Conservation (phyloP, 768 basidiomycete genomes). For the Trametes coccinea region DNA sequence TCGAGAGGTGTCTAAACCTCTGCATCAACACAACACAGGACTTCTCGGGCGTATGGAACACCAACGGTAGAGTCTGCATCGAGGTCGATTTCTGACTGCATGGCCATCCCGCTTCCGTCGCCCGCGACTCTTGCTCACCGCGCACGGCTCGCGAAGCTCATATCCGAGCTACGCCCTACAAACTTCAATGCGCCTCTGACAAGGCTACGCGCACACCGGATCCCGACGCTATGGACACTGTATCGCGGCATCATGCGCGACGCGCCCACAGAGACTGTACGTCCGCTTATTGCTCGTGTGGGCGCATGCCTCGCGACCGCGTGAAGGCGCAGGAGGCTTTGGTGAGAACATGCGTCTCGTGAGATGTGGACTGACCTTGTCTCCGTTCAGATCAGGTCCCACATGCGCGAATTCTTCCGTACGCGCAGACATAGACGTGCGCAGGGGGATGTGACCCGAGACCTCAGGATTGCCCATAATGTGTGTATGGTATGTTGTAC, state of each 20-base stretch:
- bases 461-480: slow-evolving; percentile 56
- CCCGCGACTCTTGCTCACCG: slow-evolving; percentile 45
- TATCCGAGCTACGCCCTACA: slow-evolving; percentile 59
- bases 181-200: slow-evolving; percentile 68
- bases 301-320: too few species aligned
- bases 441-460: slow-evolving; percentile 45
- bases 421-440: slow-evolving; percentile 54
- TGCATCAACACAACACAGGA: too few species aligned
- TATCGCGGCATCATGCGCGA: slow-evolving; percentile 68
- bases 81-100: background rate
- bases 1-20: too few species aligned
- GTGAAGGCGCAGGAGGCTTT: too few species aligned
- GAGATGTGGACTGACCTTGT: background rate
- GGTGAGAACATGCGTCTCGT: too few species aligned
- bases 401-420: slow-evolving; percentile 56
- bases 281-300: slow-evolving; percentile 19
- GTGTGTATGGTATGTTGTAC: slow-evolving; percentile 38
- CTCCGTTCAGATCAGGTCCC: slow-evolving; percentile 52
- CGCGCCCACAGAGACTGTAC: slow-evolving; percentile 57
- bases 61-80: too few species aligned
- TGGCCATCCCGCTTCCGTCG: slow-evolving; percentile 13
- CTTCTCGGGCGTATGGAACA: too few species aligned
- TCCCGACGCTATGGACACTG: slow-evolving; percentile 75
- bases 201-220: slow-evolving; percentile 65
- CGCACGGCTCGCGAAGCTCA: slow-evolving; percentile 47